Base-by-base conservation (phyloP, 1,284 basidiomycete species). In the Neonothopanus nambi region DNA sequence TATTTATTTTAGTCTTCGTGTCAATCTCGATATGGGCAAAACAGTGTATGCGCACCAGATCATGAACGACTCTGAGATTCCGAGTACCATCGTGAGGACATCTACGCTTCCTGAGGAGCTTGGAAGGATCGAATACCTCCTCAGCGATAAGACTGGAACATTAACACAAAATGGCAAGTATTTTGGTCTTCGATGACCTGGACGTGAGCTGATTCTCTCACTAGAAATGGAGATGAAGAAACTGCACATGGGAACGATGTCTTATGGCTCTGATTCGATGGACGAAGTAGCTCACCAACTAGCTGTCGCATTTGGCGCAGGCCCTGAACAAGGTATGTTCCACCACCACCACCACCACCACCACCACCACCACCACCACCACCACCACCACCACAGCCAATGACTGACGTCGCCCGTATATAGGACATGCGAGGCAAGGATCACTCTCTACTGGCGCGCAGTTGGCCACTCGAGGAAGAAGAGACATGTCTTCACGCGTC, bases 1-100 rank as follows among this genome's bases (percentile, higher is more conserved):
- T 1, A 40, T 20, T 21, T 17, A 17, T n/a, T 6, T 55, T 35
- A 98, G 94, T 78, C 76, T 99, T 49, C 91, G 97, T 23, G 96
- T 99, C 57, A 99, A 99, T 64, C 80, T 99, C 47, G 97, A 99
- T 69, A 98, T 99, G 95, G 97, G 96, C 57, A 99, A 99, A 75
- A 98, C 95, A 0, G 92, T 98, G 39, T 99, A 99, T 64, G 93
- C 94, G 0, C 86, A 91, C 43, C 92, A 96, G 63, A 99, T 99
- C 56, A 94, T 95, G 87, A 86, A 82, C 56, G 97, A 99, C 70
- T 66, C 65, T 39, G 94, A 98, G 70, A 99, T 99, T 60, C 93
- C 93, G 1, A 85, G 87, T 45, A 98, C 97, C 1, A 96, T 99
- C 57, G 97, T 99, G 2, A 81, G 97, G 24, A 99, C 97, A 2